Base-by-base conservation (phyloP, 108 stramenopile genomes). In the Cyclostephanos tholiformis region DNA sequence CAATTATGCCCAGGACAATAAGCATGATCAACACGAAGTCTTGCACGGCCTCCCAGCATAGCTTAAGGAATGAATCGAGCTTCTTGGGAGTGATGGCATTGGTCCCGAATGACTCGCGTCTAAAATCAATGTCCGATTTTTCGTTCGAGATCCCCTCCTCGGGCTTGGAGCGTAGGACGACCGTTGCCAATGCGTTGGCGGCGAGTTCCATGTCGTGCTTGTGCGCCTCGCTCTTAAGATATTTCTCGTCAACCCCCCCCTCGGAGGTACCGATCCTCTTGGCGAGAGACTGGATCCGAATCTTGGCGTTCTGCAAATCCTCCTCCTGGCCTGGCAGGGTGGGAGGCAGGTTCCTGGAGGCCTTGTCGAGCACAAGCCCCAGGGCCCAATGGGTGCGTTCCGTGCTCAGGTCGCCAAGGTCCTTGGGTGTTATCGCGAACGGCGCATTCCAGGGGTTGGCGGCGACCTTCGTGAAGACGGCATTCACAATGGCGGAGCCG, bases 1-100 rank as follows among this genome's bases (percentile, higher is more conserved):
- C 89, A 51, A 97, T 86, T 44, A 95, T 83, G 44, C 96, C 95
- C 30, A 97, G 84, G n/a, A n/a, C n/a, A n/a, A n/a, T n/a, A n/a
- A n/a, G n/a, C n/a, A n/a, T n/a, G n/a, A n/a, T n/a, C n/a, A n/a
- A n/a, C n/a, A n/a, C n/a, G n/a, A 94, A 88, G 67, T 98, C 97
- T 48, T 97, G 93, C 26, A 97, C 82, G n/a, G 97, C 93, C 49
- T 97, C 91, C 88, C 88, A 93, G 71, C 94, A 96, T 13, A 97
- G 80, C 52, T 82, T 69, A 50, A 94, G 75, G 70, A 94, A 96
- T 59, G 82, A 75, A 27, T 90, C 89, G 13, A 93, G 76, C 65
- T 87, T 86, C 58, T 90, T 91, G 35, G 85, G 87, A 9, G 87
- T 68, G 38, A 91, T 83, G 32, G 87, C 88, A 68, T 93, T 93